These are phyloP conservation scores for Tuber umbilicatum DNA, from an alignment of 495 filamentous ascomycete genomes.

Conservation along the genomic window DNA sequence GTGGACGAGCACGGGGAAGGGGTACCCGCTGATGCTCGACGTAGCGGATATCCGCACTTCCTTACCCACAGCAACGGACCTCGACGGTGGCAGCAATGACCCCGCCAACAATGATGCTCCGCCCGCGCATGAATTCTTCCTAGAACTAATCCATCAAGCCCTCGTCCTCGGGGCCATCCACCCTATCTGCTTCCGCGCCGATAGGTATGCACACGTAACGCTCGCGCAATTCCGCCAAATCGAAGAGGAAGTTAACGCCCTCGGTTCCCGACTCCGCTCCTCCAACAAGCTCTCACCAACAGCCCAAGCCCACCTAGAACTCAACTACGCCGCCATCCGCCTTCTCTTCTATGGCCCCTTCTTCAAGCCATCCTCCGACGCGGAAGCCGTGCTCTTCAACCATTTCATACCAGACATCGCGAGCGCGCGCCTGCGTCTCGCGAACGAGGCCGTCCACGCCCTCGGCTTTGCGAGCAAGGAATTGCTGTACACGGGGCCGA, in stretches of 20 bases:
- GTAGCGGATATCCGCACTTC: slow-evolving; percentile 28
- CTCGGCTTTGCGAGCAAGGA: slow-evolving; percentile 27
- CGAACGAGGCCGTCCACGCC: slow-evolving; percentile 17
- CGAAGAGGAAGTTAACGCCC: slow-evolving; percentile 12
- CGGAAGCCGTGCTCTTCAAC: slow-evolving; percentile 20
- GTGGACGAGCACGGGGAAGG: slow-evolving; percentile 35
- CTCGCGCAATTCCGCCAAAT: slow-evolving; percentile 19
- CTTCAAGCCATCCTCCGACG: slow-evolving; percentile 22
- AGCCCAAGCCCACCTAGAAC: slow-evolving; percentile 22
- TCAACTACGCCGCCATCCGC: slow-evolving; percentile 25
- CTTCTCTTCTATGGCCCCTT: slow-evolving; percentile 37
- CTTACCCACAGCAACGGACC: slow-evolving; percentile 13
- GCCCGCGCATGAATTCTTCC: slow-evolving; percentile 23
- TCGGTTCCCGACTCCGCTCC: slow-evolving; percentile 13
- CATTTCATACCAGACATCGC: slow-evolving; percentile 20
- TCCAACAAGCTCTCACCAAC: slow-evolving; percentile 13
- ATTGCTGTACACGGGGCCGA: slow-evolving; percentile 26
- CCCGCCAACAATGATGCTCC: slow-evolving; percentile 24
- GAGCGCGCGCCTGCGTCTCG: slow-evolving; percentile 15
- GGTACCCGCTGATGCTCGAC: slow-evolving; percentile 34
- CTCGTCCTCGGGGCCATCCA: slow-evolving; percentile 21
- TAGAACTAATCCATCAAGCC: slow-evolving; percentile 27
- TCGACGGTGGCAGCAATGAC: too few species aligned
- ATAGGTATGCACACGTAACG: slow-evolving; percentile 24
- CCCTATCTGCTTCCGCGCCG: slow-evolving; percentile 31